Base-by-base conservation (phyloP, 2,329 filamentous ascomycete species). In the Verticillium zaregamsianum region DNA sequence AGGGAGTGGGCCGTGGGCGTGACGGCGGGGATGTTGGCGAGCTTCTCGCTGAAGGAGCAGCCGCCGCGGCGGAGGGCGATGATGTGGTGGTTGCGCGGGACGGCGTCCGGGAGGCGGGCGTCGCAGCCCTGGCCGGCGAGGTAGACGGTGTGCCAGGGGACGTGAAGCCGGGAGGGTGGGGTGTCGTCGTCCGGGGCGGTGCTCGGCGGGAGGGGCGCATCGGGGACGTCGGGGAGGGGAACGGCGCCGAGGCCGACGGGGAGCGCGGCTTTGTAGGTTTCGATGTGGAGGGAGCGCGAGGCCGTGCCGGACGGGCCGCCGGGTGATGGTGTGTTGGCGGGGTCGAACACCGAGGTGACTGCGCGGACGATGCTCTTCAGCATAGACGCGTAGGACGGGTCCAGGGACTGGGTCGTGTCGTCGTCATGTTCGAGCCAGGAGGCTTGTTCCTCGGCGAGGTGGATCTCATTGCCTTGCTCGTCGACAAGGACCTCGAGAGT, bases 1-100 rank as follows among this genome's bases (percentile, higher is more conserved):
- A 98, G 79, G 1, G 87, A 82, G 3, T 75, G 72, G 0, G 80
- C 73, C 0, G 81, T 79, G 0, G 90, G 88, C 1, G 87, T 81
- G 71, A 89, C 94, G 11, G 86, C 85, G 0, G 94, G 93, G n/a
- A 98, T 93, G 66, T 92, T 93, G 59, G 84, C 82, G 1, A 98
- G 78, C 74, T 99, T 99, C 32, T 89, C 78, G 39, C 86, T 89
- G 74, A 98, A 98, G 28, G 85, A 90, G 77, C 95, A 99, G 1
- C 86, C 87, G 45, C 95, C 94, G 6, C 95, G 87, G 32, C 86
- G 87, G 68, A 98, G 82, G 58, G 97, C 85, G 63, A 99, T 87
- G 63, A 98, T 80, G 59, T 97, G 89, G 75, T 96, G 81, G 55
- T 80, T 74, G 32, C 79, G 80, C 3, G 82, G 75, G 0, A 79